These are phyloP conservation scores for Fusarium torulosum DNA, from an alignment of 2,329 filamentous ascomycete genomes.

Conservation along the genomic window DNA sequence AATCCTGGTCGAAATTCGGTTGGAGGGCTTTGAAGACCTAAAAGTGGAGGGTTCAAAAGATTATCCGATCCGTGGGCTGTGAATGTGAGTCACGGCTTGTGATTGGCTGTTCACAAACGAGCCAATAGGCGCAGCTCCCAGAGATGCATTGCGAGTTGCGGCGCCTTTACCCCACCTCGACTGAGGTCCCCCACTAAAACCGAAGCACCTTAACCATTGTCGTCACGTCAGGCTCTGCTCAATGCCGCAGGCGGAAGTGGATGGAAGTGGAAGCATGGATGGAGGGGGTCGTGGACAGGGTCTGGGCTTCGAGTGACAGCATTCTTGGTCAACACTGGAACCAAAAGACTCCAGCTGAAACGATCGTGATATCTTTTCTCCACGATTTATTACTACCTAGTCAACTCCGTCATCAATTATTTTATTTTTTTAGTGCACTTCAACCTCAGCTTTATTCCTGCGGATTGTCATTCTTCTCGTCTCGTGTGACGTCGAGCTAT, in stretches of 20 bases:
- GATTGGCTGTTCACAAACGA: slow-evolving; percentile 29
- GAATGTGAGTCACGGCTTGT: slow-evolving; percentile 3
- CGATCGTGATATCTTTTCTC: slow-evolving; percentile 8
- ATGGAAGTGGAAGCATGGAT: slow-evolving; percentile 7
- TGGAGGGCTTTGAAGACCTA: slow-evolving; percentile 58
- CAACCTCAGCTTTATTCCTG: background rate
- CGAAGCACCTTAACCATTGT: slow-evolving; percentile 34
- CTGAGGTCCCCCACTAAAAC: slow-evolving; percentile 31
- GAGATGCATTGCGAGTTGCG: slow-evolving; percentile 6
- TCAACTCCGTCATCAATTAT: slow-evolving; percentile 7
- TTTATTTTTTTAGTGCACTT: background rate
- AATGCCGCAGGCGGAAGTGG: slow-evolving; percentile 7
- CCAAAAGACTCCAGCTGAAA: slow-evolving; percentile 21
- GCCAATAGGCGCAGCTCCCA: slow-evolving; percentile 38
- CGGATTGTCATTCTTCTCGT: background rate
- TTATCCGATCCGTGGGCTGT: slow-evolving; percentile 53
- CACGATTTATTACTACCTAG: background rate
- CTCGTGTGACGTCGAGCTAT: slow-evolving; percentile 15
- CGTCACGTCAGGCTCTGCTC: slow-evolving; percentile 23
- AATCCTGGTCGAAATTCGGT: slow-evolving; percentile 54
- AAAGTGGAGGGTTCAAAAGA: slow-evolving; percentile 49
- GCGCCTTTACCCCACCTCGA: slow-evolving; percentile 41
- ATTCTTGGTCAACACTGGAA: slow-evolving; percentile 11
- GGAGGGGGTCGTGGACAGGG: slow-evolving; percentile 21
- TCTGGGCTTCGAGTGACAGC: slow-evolving; percentile 34